A percentile compares a stretch with the other conserved stretches of the same genome.
phyloP scores from a whole-genome alignment of 306 rosid species.

The Cicer bijugum region DNA sequence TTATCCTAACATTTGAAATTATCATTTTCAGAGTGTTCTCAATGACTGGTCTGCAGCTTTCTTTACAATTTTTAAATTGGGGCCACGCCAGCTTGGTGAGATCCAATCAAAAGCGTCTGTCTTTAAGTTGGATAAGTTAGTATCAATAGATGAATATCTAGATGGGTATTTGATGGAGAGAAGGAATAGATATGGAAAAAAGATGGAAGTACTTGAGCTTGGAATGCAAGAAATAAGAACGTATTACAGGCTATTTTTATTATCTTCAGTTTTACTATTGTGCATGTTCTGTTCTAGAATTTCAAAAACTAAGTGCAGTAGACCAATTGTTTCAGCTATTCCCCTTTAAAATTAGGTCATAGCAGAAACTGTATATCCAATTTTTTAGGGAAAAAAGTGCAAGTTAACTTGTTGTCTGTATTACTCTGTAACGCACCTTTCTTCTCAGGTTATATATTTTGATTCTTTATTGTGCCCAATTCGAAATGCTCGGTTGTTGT shows the following conservation, averaged over 20 bases:
- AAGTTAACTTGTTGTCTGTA: slow-evolving; percentile 44
- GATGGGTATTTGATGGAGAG: slow-evolving; percentile 94
- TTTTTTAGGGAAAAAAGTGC: slow-evolving; percentile 40
- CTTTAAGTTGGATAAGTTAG: slow-evolving; percentile 64
- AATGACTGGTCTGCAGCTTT: slow-evolving; percentile 89
- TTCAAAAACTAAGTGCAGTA: slow-evolving; percentile 76
- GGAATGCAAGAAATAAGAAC: slow-evolving; percentile 99
- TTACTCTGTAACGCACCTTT: slow-evolving; percentile 27
- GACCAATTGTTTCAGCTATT: slow-evolving; percentile 77
- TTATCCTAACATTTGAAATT: slow-evolving; percentile 36
- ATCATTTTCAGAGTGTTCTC: slow-evolving; percentile 79
- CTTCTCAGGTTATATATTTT: slow-evolving; percentile 24
- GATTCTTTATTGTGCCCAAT: slow-evolving; percentile 48
- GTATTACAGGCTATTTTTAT: slow-evolving; percentile 90
- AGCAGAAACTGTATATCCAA: slow-evolving; percentile 49
- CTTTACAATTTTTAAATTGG: slow-evolving; percentile 82
- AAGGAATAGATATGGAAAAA: slow-evolving; percentile 91
- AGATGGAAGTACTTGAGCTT: slow-evolving; percentile 91
- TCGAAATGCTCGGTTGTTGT: background rate
- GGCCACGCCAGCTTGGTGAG: slow-evolving; percentile 60
- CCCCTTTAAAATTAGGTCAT: slow-evolving; percentile 56
- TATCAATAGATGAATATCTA: slow-evolving; percentile 91
- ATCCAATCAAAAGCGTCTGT: slow-evolving; percentile 49
- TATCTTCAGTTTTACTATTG: slow-evolving; percentile 81
- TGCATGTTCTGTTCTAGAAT: slow-evolving; percentile 99